Base-by-base conservation (phyloP, 805 yeast species). In the Zygosaccharomyces lentus region DNA sequence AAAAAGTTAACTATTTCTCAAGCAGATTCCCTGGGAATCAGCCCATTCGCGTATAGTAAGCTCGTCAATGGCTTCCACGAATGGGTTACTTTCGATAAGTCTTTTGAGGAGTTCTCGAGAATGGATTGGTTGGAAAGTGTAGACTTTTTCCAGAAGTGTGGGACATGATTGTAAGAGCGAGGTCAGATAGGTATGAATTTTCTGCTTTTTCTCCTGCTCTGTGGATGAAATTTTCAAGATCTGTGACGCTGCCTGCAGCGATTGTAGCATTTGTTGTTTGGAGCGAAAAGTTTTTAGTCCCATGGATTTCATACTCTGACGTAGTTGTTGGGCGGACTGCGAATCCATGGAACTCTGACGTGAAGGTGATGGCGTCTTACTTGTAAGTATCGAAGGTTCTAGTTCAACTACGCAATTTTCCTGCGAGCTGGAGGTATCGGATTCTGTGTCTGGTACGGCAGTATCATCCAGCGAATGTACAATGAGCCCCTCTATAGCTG, bases 41-140 rank as follows among this genome's bases (percentile, higher is more conserved):
- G 66, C 66, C 69, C 69, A 65, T 24, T 56, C 59, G 23, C 56
- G 57, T 24, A 65, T 52, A 4, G 61, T 58, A 10, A 44, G 23
- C 26, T 58, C 65, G 29, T 65, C 67, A 5, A 65, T 52, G 15
- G 46, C 49, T 12, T 52, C 60, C 2, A 60, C 51, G 41, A 62
- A 61, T n/a, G 66, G 61, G 37, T 62, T 58, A 9, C 48, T 34
- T 9, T 54, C 48, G 7, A 49, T 45, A 9, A 64, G 44, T 40
- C 47, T 43, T n/a, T 37, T 39, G 3, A 56, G 27, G 7, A 64
- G 51, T 7, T 53, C 57, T 6, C 46, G 44, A 2, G 59, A 42
- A 2, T 53, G 35, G 3, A 64, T 49, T 10, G 67, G 62, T 43
- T 64, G 64, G 37, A 57, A 62, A 1, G 61, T 58, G 43, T 61